Base-by-base conservation (phyloP, 2,329 filamentous ascomycete species). In the Teratosphaeria gauchensis region DNA sequence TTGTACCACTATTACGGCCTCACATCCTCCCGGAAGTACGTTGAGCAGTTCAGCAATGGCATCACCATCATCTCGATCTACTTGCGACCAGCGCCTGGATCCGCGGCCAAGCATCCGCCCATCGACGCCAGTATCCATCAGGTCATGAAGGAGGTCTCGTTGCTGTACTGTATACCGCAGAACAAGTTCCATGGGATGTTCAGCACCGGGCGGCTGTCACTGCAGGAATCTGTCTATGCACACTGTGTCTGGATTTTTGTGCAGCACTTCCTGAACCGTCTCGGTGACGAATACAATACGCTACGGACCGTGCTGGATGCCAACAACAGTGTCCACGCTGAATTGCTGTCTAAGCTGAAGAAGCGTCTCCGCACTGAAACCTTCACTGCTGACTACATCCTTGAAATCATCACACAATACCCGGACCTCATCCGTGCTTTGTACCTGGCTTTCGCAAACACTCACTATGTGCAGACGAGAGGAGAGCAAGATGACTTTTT, bases 1-100 rank as follows among this genome's bases (percentile, higher is more conserved):
- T 80, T 99, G 14, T 99, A 99, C 79, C 94, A 99, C 78, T 97
- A 96, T 83, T 99, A 99, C 71, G 92, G 94, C 51, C 83, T 97
- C 62, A 99, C 94, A 1, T 95, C 90, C 70, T 94, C 94, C 31
- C 84, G 94, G 67, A 99, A 99, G 78, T 99, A 99, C 71, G 89
- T 99, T 55, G 77, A 99, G 77, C 94, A 97, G 77, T 99, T 99
- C 80, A 94, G 92, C 70, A 99, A 99, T 74, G 94, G 94, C 62
- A 95, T 96, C 73, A 95, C 90, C 14, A 88, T 97, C 74, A 95
- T 97, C 82, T 96, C 91, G 66, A 84, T 96, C 63, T 99, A 99
- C 75, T 82, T 99, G 61, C 87, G 88, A 65, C 91, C 90, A 24
- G 82, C 88, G 19, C 72, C 80, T 54, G 82, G 82, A 64, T 74